Conservation (phyloP, 306 rosid species). For the Macrotyloma uniflorum region DNA sequence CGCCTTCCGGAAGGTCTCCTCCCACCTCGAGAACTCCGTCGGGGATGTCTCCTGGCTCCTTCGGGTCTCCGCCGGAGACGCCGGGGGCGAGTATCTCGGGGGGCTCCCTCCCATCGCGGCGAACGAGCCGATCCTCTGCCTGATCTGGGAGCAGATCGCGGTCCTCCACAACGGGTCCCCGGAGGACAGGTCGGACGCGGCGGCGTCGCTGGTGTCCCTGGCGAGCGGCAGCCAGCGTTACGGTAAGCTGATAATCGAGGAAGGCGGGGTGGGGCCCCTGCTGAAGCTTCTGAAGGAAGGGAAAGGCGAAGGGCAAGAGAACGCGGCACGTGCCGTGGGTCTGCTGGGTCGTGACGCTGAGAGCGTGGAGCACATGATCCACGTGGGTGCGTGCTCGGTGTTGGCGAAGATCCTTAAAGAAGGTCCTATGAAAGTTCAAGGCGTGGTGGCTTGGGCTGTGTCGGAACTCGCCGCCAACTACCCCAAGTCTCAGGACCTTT, state of each 20-base stretch:
- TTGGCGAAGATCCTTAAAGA: slow-evolving; percentile 77
- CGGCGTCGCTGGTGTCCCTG: slow-evolving; percentile 74
- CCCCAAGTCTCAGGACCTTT: slow-evolving; percentile 85
- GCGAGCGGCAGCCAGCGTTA: slow-evolving; percentile 70
- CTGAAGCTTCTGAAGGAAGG: slow-evolving; percentile 79
- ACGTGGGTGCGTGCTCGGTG: slow-evolving; percentile 67
- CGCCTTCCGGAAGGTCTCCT: slow-evolving; percentile 69
- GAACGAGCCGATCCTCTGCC: slow-evolving; percentile 77
- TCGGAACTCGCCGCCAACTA: slow-evolving; percentile 70
- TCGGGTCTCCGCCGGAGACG: slow-evolving; percentile 67
- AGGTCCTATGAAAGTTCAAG: slow-evolving; percentile 83
- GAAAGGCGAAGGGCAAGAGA: slow-evolving; percentile 71
- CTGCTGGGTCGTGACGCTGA: slow-evolving; percentile 74
- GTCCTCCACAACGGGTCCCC: slow-evolving; percentile 56
- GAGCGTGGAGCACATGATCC: slow-evolving; percentile 72
- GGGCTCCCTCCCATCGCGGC: slow-evolving; percentile 92
- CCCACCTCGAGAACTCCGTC: slow-evolving; percentile 74
- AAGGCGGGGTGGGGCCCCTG: slow-evolving; percentile 79
- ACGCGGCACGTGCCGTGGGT: slow-evolving; percentile 74
- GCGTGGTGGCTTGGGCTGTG: slow-evolving; percentile 75
- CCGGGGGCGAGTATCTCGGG: slow-evolving; percentile 63
- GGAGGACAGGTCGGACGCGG: slow-evolving; percentile 80
- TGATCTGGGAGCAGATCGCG: slow-evolving; percentile 93
- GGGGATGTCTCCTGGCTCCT: slow-evolving; percentile 94
- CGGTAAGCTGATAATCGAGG: slow-evolving; percentile 79